Conservation (phyloP, 2,329 filamentous ascomycete species). For the Colletotrichum eleusines region DNA sequence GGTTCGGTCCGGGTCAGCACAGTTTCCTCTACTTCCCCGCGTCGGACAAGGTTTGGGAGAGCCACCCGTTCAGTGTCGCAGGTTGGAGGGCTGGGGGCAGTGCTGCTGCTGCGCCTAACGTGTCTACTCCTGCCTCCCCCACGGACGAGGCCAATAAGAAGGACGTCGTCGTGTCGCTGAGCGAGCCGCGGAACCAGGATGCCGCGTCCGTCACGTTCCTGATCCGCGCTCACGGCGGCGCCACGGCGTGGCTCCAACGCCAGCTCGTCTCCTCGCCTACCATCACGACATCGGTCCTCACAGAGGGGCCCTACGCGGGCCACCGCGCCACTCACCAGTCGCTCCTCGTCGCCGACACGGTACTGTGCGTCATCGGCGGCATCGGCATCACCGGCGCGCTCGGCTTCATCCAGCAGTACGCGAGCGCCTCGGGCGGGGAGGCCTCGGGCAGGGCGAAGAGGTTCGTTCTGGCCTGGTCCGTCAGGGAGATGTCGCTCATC, state of each 20-base stretch:
- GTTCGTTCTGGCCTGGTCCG: constrained; percentile 47
- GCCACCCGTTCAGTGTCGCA: constrained; percentile 49
- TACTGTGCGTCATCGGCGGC: constrained; percentile 51
- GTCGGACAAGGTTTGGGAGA: constrained; percentile 51
- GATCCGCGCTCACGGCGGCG: constrained; percentile 10
- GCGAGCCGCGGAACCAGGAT: background rate
- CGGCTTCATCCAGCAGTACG: constrained; percentile 44
- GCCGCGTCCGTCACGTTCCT: constrained; percentile 19
- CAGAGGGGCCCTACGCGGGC: constrained; percentile 15
- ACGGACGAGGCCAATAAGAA: background rate
- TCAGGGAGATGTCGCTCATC: constrained; percentile 43
- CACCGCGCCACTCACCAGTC: constrained; percentile 13
- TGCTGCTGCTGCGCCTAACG: background rate
- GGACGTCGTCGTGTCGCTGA: background rate
- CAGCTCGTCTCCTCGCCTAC: constrained; percentile 3
- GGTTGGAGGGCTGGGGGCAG: background rate
- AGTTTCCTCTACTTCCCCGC: constrained; percentile 53
- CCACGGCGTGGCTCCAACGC: constrained; percentile 3
- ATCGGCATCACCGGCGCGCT: constrained; percentile 50
- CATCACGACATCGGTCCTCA: constrained; percentile 5
- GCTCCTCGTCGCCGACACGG: constrained; percentile 43
- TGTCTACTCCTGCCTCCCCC: background rate
- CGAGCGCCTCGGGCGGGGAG: background rate
- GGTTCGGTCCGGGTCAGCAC: constrained; percentile 50
- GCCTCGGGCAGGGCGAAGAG: constrained; percentile 6